These are phyloP conservation scores for Candida montana DNA, from an alignment of 805 yeast genomes.

Conservation along the genomic window DNA sequence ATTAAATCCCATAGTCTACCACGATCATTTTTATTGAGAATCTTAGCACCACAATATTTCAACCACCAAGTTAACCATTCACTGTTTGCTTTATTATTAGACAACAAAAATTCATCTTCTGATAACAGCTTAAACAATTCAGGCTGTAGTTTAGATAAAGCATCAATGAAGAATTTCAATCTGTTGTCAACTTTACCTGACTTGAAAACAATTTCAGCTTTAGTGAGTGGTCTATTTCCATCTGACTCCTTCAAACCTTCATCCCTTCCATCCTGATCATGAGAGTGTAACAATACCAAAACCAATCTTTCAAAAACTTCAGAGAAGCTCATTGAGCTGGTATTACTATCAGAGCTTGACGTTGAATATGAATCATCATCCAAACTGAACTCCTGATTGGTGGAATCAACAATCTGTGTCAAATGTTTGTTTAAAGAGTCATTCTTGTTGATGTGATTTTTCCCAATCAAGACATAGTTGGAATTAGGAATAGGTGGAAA, in stretches of 20 bases:
- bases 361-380: constrained; percentile 19
- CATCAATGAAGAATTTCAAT: constrained; percentile 60
- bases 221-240: constrained; percentile 9
- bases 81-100: constrained; percentile 54
- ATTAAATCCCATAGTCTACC: constrained; percentile 88
- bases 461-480: constrained; percentile 22
- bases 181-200: constrained; percentile 59
- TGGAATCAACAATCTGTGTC: constrained; percentile 13
- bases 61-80: constrained; percentile 96
- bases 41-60: constrained; percentile 83
- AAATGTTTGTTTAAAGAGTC: constrained; percentile 19
- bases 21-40: constrained; percentile 73
- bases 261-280: constrained; percentile 12
- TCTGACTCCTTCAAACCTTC: constrained; percentile 2
- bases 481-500: constrained; percentile 44
- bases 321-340: constrained; percentile 42
- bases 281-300: constrained; percentile 62
- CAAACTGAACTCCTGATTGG: constrained; percentile 15
- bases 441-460: constrained; percentile 17
- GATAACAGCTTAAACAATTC: constrained; percentile 70
- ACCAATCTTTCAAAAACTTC: constrained; percentile 72
- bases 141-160: constrained; percentile 60
- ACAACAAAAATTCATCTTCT: constrained; percentile 69
- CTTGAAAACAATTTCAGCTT: constrained; percentile 39
- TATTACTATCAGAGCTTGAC: constrained; percentile 7